Percentiles rank a stretch among this genome's conserved stretches.
phyloP scores from a whole-genome alignment of 257 asterid genomes.

The Gentiana macrophylla region DNA sequence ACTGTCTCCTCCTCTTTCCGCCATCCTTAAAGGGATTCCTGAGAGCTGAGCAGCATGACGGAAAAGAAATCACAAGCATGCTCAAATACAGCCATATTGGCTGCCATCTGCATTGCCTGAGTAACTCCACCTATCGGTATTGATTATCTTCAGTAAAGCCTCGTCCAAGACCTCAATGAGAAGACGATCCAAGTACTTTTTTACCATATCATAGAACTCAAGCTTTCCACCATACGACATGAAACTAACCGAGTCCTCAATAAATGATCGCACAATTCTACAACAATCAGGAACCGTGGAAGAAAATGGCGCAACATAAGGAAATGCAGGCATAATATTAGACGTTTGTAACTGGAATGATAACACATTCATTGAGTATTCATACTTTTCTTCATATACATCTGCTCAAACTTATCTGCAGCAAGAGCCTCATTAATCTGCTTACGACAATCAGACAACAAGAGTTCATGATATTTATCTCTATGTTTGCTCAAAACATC shows the following conservation, averaged over 20 bases:
- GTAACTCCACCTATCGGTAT: conserved; percentile 53
- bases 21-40: conserved; percentile 84
- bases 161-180: conserved; percentile 82
- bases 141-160: conserved; percentile 61
- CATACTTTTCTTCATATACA: conserved; percentile 97
- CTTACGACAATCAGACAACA: conserved; percentile 85
- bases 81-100: conserved; percentile 95
- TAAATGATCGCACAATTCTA: conserved; percentile 85
- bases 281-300: conserved; percentile 94
- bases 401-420: conserved; percentile 91
- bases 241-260: conserved; percentile 93
- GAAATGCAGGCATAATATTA: conserved; percentile 91
- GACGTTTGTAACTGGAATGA: conserved; percentile 94
- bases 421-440: conserved; percentile 81
- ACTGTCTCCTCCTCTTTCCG: conserved; percentile 71
- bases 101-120: conserved; percentile 56
- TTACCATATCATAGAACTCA: conserved; percentile 79
- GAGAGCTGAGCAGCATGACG: conserved; percentile 98
- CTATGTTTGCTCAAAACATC: conserved; percentile 92
- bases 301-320: conserved; percentile 89
- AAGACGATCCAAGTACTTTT: conserved; percentile 86
- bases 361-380: conserved; percentile 82
- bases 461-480: conserved; percentile 85
- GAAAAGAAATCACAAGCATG: conserved; percentile 95
- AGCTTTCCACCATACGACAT: conserved; percentile 95